Evolutionary conservation across 805 yeast genomes (phyloP), one percentile per base, ranked within the genome.

Genomic region (Suhomyces faveliae): DNA sequence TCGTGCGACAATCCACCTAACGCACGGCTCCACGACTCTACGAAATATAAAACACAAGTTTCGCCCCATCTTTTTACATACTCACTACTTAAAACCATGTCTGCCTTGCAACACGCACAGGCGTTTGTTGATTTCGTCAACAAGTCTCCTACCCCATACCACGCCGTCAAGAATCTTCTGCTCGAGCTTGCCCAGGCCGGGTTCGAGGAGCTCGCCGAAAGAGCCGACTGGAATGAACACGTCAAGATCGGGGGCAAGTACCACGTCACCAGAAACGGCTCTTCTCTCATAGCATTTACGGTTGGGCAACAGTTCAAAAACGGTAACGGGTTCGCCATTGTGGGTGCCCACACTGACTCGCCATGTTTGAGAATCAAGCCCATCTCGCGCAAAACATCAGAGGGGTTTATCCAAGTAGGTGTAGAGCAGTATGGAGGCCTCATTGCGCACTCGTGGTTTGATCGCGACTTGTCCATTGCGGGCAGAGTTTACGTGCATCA

Each of bases 371-470:
- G 96, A 62, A 80, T 92, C 55, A 94, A 92, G 69, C 99, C 99
- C 10, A 74, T 86, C 24, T 87, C 96, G 20, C 82, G 84, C 60
- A 80, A 79, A 55, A 65, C 71, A 9, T 70, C 75, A 13, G 91
- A 87, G 57, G 96, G 96, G 1, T 92, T 83, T 59, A 77, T 82
- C 47, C 96, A 91, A 64, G 82, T 94, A 15, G 98, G 96, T 33
- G 96, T 94, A 8, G 98, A 94, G 67, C 80, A 85, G 43, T 92
- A 92, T 61, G 98, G 99, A 48, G 98, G 98, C 29, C 94, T 96
- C 43, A 83, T 91, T 47, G 94, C 97, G 83, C 97, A 89, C 63
- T 81, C 96, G 4, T 92, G 98, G 97, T 92, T 94, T 61, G 99
- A 92, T 66, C 81, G 97, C 50, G 97, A 92, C 64, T 76, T 94